phyloP scores from a whole-genome alignment of 768 basidiomycete species.

The Agaricus sinodeliciosus region DNA sequence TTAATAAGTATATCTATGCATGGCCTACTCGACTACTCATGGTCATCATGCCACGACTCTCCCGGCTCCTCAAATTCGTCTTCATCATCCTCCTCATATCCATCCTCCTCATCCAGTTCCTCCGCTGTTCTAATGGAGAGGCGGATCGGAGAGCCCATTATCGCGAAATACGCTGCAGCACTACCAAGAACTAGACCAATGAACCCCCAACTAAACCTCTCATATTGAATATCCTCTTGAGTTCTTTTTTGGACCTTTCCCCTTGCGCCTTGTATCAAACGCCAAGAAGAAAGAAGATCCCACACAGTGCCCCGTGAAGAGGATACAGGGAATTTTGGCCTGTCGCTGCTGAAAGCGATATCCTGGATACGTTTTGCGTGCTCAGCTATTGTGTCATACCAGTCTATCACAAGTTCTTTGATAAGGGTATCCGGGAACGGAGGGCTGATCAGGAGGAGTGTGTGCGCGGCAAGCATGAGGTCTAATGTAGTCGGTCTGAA shows the following conservation, averaged over 20 bases:
- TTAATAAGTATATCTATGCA: not conserved
- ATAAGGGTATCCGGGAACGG: conserved; percentile 59
- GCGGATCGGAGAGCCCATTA: conserved; percentile 16
- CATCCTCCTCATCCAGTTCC: conserved; percentile 7
- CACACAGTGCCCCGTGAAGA: conserved; percentile 17
- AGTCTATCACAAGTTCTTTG: conserved; percentile 43
- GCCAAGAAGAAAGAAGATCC: conserved; percentile 33
- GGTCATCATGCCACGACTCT: too few relatives aligned
- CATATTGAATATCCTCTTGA: conserved; percentile 41
- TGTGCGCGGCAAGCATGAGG: conserved; percentile 59
- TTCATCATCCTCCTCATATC: conserved; percentile 8
- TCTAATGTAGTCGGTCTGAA: conserved; percentile 60
- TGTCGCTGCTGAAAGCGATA: conserved; percentile 18
- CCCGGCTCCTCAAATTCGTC: too few relatives aligned
- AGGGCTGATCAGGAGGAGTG: conserved; percentile 51
- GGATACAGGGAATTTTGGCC: conserved; percentile 11
- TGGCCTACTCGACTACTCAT: too few relatives aligned
- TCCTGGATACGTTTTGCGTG: conserved; percentile 50
- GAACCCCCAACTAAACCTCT: conserved; percentile 48
- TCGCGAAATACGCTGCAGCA: conserved; percentile 30
- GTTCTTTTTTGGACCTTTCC: conserved; percentile 15
- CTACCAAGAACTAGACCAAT: conserved; percentile 37
- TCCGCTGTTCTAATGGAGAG: conserved; percentile 9
- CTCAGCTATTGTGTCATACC: conserved; percentile 49
- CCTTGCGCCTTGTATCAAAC: conserved; percentile 13